phyloP scores from a whole-genome alignment of 345 rosid species.

The Nasturtium officinale region DNA sequence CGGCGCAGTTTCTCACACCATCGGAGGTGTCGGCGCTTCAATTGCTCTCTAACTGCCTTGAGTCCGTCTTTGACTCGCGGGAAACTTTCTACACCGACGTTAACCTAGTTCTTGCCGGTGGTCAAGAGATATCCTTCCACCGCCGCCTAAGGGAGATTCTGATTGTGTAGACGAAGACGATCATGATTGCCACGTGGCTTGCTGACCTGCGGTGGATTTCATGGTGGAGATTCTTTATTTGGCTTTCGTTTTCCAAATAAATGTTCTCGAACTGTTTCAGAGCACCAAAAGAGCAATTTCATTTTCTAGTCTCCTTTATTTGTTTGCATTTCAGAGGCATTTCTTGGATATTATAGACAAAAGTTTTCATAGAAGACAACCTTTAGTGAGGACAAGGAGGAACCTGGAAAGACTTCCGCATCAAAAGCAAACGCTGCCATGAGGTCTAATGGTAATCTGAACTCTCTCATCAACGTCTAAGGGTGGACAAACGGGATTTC shows the following conservation, averaged over 20 bases:
- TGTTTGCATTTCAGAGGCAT: constrained; percentile 56
- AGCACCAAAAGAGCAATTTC: background rate
- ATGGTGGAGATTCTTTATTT: constrained; percentile 70
- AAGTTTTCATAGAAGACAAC: constrained; percentile 64
- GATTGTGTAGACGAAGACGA: constrained; percentile 77
- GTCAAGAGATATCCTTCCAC: constrained; percentile 65
- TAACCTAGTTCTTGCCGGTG: constrained; percentile 52
- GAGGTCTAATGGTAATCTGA: constrained; percentile 6
- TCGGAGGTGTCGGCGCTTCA: constrained; percentile 49
- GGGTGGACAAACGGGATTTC: constrained; percentile 14
- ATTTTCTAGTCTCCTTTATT: background rate
- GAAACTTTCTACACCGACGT: constrained; percentile 70
- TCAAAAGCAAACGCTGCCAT: constrained; percentile 18
- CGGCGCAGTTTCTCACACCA: background rate
- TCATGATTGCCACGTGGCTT: constrained; percentile 67
- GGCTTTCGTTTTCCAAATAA: constrained; percentile 68
- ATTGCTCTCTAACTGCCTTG: constrained; percentile 60
- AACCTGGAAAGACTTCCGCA: constrained; percentile 52
- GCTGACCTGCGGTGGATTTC: constrained; percentile 69
- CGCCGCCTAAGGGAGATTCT: constrained; percentile 51
- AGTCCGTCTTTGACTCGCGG: constrained; percentile 54
- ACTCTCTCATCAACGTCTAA: constrained; percentile 30
- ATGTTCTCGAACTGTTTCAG: background rate
- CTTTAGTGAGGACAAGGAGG: constrained; percentile 66
- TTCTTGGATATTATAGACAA: constrained; percentile 67